A percentile compares a stretch with the other conserved stretches of the same genome.
Conservation (phyloP, 805 yeast genomes). For the Wickerhamiella australiensis region DNA sequence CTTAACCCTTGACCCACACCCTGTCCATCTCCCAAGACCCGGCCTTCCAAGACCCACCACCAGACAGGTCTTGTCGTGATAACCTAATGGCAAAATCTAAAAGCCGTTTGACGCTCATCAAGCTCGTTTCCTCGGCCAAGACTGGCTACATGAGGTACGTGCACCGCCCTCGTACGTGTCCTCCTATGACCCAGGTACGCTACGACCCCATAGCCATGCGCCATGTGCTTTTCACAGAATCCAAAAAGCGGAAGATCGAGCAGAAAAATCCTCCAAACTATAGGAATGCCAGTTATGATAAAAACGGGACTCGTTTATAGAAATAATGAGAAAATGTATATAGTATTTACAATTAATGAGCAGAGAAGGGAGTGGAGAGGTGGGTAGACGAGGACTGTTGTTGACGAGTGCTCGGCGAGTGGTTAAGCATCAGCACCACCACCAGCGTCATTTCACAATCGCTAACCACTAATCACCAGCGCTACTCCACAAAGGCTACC, state of each 20-base stretch:
- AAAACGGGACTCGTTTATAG: constrained; percentile 15
- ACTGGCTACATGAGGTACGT: constrained; percentile 81
- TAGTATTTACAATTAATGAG: constrained; percentile 5
- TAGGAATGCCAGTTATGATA: constrained; percentile 18
- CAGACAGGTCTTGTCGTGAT: not conserved
- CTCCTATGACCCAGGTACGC: constrained; percentile 65
- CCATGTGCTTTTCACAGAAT: constrained; percentile 82
- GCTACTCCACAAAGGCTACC: too few relatives aligned
- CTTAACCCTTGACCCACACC: too few relatives aligned
- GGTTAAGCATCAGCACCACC: too few relatives aligned
- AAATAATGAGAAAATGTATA: constrained; percentile 10
- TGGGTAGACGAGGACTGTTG: not conserved
- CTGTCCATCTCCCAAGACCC: too few relatives aligned
- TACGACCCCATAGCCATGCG: constrained; percentile 77
- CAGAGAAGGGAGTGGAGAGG: too few relatives aligned
- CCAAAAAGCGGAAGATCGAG: constrained; percentile 67
- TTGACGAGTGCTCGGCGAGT: not conserved
- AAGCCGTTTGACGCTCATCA: constrained; percentile 69
- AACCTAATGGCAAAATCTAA: constrained; percentile 42
- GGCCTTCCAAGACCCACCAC: too few relatives aligned
- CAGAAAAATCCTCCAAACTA: constrained; percentile 22
- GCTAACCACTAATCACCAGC: too few relatives aligned
- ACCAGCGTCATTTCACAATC: too few relatives aligned
- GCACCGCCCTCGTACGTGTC: constrained; percentile 69
- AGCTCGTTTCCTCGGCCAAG: constrained; percentile 76